Evolutionary conservation across 768 basidiomycete genomes (phyloP).

Genomic region (Rhodocollybia butyracea): DNA sequence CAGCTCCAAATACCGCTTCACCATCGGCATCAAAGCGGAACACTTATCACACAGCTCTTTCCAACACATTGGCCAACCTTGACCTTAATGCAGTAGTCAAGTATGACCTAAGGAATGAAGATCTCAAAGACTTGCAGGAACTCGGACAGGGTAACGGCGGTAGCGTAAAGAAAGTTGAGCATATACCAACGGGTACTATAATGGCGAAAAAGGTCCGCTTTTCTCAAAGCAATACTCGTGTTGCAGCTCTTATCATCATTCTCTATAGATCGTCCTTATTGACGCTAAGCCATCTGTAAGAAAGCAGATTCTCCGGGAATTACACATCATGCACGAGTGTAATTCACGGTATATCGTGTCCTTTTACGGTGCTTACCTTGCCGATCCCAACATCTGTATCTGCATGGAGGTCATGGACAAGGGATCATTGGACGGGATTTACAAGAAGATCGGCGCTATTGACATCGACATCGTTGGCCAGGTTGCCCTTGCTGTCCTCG

Average conservation of each 20-base stretch:
- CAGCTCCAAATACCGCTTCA: constrained; percentile 50
- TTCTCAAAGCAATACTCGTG: neutral
- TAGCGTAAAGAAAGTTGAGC: constrained; percentile 94
- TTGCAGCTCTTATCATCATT: neutral
- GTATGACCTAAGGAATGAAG: constrained; percentile 82
- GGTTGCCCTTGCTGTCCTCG: constrained; percentile 92
- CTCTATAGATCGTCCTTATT: constrained; percentile 82
- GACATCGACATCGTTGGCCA: constrained; percentile 90
- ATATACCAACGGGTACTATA: constrained; percentile 82
- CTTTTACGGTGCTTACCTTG: constrained; percentile 94
- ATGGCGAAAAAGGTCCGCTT: constrained; percentile 95
- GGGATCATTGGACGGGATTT: constrained; percentile 90
- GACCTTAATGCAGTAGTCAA: constrained; percentile 86
- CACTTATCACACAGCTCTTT: constrained; percentile 76
- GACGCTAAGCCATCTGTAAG: constrained; percentile 95
- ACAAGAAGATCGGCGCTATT: constrained; percentile 93
- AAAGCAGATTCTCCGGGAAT: constrained; percentile 95
- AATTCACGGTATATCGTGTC: constrained; percentile 91
- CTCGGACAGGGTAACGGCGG: constrained; percentile 96
- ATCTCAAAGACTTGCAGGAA: constrained; percentile 86
- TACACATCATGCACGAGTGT: constrained; percentile 99
- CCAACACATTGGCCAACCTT: constrained; percentile 80
- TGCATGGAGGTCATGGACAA: constrained; percentile 98
- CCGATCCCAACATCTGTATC: constrained; percentile 97
- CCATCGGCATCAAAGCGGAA: constrained; percentile 54